phyloP scores from a whole-genome alignment of 2,329 filamentous ascomycete species.

The Aspergillus calidoustus region DNA sequence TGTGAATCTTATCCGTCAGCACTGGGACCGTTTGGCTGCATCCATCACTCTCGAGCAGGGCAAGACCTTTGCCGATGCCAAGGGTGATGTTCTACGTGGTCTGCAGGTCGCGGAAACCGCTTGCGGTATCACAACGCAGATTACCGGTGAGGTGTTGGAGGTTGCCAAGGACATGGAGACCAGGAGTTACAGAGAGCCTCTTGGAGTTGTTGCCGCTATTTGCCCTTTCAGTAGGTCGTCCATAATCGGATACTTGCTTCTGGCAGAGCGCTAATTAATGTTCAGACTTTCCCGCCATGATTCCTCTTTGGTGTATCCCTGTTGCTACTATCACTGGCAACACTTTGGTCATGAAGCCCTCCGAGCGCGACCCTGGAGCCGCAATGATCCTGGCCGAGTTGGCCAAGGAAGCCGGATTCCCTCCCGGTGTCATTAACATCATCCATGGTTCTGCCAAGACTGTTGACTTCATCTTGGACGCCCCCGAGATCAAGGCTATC shows the following conservation, averaged over 20 bases:
- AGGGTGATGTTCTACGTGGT: constrained; percentile 67
- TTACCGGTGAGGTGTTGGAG: constrained; percentile 69
- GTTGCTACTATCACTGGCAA: constrained; percentile 69
- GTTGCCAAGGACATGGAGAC: constrained; percentile 74
- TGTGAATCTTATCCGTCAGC: constrained; percentile 63
- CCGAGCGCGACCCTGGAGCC: constrained; percentile 67
- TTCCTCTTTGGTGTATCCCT: constrained; percentile 70
- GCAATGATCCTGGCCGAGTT: constrained; percentile 70
- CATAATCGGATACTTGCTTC: not conserved
- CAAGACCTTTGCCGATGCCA: constrained; percentile 71
- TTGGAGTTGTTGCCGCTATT: constrained; percentile 68
- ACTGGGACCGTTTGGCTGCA: constrained; percentile 69
- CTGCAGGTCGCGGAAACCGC: constrained; percentile 70
- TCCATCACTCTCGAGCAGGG: constrained; percentile 71
- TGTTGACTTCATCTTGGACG: constrained; percentile 71
- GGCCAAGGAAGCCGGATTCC: constrained; percentile 67
- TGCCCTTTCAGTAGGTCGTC: constrained; percentile 65
- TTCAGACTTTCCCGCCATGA: constrained; percentile 71
- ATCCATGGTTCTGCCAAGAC: constrained; percentile 68
- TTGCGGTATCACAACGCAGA: constrained; percentile 69
- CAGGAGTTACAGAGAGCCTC: constrained; percentile 66
- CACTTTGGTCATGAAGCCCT: constrained; percentile 68
- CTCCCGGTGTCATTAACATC: constrained; percentile 68
- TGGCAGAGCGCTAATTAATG: constrained; percentile 26
- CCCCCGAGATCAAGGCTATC: constrained; percentile 70